phyloP scores from a whole-genome alignment of 352 stramenopile species.

The Pythium insidiosum region DNA sequence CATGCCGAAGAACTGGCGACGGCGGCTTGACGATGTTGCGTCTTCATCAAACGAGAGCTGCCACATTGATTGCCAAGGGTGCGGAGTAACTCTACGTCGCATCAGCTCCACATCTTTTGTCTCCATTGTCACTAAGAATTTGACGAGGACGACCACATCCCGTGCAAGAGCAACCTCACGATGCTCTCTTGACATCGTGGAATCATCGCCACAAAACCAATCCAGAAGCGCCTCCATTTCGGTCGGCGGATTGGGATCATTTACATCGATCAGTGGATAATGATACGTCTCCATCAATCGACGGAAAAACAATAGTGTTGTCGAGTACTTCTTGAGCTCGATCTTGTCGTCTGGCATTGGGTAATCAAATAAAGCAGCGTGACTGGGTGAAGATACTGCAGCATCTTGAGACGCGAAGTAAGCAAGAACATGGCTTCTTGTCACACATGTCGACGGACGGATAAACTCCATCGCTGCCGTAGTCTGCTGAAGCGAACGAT shows the following conservation, averaged over 20 bases:
- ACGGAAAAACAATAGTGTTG: conserved; percentile 81
- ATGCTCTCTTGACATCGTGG: conserved; percentile 74
- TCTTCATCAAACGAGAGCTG: conserved; percentile 87
- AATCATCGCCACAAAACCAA: conserved; percentile 79
- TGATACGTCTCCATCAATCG: conserved; percentile 79
- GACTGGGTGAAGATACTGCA: too few species aligned
- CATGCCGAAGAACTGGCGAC: conserved; percentile 74
- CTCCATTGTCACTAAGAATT: conserved; percentile 87
- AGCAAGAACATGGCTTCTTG: conserved; percentile 61
- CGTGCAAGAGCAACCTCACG: conserved; percentile 70
- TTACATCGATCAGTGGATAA: conserved; percentile 76
- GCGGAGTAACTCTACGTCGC: conserved; percentile 48
- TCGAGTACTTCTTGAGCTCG: conserved; percentile 85
- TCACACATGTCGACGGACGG: conserved; percentile 62
- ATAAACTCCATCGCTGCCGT: conserved; percentile 82
- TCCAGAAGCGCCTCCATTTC: conserved; percentile 90
- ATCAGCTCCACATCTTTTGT: conserved; percentile 86
- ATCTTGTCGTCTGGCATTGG: conserved; percentile 87
- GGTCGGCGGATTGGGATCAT: conserved; percentile 71
- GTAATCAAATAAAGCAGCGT: too few species aligned
- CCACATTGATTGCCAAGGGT: conserved; percentile 86
- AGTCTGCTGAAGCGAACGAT: conserved; percentile 67
- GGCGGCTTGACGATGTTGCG: conserved; percentile 54
- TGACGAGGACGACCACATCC: conserved; percentile 80
- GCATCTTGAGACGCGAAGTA: conserved; percentile 77